Evolutionary conservation across 768 basidiomycete species (phyloP), one percentile per base, ranked within the genome.

Genomic region (Tulasnella sp.): DNA sequence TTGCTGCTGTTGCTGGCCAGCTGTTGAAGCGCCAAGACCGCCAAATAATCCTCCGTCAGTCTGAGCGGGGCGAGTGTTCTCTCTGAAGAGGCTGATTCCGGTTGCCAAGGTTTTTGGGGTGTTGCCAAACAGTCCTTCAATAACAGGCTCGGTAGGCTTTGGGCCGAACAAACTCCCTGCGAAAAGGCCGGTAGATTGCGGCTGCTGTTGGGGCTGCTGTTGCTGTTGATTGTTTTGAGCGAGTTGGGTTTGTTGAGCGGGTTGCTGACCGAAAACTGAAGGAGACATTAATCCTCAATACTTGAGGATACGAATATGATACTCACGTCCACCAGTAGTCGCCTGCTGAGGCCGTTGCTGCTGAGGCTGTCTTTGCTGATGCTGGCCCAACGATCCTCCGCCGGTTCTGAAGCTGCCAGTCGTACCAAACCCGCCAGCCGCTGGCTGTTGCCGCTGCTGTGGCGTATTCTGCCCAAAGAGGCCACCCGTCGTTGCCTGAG

Each of bases 21-120:
- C 36, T n/a, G 9, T 38, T 25, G 49, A 52, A 22, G 76, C 71
- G 36, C 86, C 86, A 40, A 88, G 85, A 8, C 83, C 83, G 78
- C 88, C 87, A 77, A 91, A 91, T 15, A 90, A 79, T 70, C 81
- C 79, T 17, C 78, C 77, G 11, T 42, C 37, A 8, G 69, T 58
- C 39, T 68, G 67, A 1, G 64, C 34, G 11, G 72, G 39, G 37
- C 71, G 72, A 29, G 79, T 31, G 79, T 42, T 88, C 70, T 80
- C 80, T 31, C 84, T 84, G 76, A 90, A 89, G 34, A 88, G 78
- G 75, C 83, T 82, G 4, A 82, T 78, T 42, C 81, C 75, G 3
- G 83, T 78, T 31, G 79, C 75, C 34, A 83, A 74, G 68, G 84
- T 79, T 77, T 3, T 42, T 52, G 76, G 77, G 38, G 39, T 14